These are phyloP conservation scores for Lactarius hatsudake DNA, from an alignment of 768 basidiomycete genomes.

Conservation along the genomic window DNA sequence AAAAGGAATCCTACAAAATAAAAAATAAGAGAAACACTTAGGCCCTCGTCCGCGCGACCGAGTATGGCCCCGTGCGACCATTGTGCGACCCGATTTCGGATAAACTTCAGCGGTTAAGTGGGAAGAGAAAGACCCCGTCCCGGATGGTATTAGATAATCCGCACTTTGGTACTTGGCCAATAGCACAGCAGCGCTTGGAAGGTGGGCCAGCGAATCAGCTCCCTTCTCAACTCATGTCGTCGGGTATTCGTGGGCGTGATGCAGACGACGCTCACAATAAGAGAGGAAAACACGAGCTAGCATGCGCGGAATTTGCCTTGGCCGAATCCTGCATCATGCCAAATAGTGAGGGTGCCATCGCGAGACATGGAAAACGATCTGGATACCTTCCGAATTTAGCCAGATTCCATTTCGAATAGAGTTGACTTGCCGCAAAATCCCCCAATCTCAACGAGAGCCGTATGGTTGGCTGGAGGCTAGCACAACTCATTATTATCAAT, in stretches of 20 bases:
- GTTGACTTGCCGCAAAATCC: constrained; percentile 26
- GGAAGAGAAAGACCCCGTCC: constrained; percentile 10
- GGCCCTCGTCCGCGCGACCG: constrained; percentile 16
- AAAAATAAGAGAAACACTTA: background rate
- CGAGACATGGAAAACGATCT: constrained; percentile 22
- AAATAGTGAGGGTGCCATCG: constrained; percentile 25
- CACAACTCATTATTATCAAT: constrained; percentile 13
- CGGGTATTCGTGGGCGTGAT: constrained; percentile 9
- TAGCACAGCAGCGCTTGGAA: constrained; percentile 11
- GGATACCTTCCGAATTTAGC: constrained; percentile 12
- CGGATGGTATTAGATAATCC: constrained; percentile 21
- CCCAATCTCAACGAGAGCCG: constrained; percentile 8
- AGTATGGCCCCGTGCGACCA: constrained; percentile 18
- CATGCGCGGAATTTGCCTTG: constrained; percentile 21
- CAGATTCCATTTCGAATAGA: constrained; percentile 26
- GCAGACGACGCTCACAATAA: background rate
- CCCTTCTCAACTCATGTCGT: constrained; percentile 16
- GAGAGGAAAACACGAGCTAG: constrained; percentile 24
- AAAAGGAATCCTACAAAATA: background rate
- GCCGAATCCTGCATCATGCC: constrained; percentile 14
- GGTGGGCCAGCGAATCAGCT: constrained; percentile 5
- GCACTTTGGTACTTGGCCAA: constrained; percentile 3
- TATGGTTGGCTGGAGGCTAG: constrained; percentile 7
- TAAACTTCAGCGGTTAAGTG: constrained; percentile 1
- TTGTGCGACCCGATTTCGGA: constrained; percentile 24